phyloP scores from a whole-genome alignment of 169 alveolate species.

The Amoebophrya sp. region DNA sequence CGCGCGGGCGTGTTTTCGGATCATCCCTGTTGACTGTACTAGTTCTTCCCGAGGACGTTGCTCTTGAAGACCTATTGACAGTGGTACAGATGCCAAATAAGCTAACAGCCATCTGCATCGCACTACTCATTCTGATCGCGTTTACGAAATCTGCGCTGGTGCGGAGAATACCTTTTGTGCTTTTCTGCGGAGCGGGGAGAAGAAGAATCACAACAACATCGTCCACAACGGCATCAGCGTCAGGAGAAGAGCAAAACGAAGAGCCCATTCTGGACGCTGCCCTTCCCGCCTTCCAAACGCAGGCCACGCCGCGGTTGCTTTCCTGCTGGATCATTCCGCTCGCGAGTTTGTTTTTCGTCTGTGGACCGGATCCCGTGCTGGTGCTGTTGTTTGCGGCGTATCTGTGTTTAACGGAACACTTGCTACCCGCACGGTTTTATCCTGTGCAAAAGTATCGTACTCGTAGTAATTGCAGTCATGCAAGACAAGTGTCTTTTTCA shows the following conservation, averaged over 20 bases:
- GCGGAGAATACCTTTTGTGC: not conserved
- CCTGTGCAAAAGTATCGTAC: too few relatives aligned
- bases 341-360: not conserved
- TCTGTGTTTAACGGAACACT: not conserved
- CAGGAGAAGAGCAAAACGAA: not conserved
- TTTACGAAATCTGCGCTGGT: not conserved
- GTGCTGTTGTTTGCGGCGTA: not conserved
- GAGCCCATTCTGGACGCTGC: not conserved
- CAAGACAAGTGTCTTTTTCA: too few relatives aligned
- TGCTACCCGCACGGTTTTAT: too few relatives aligned
- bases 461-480: too few relatives aligned
- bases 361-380: not conserved
- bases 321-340: not conserved
- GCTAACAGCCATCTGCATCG: too few relatives aligned
- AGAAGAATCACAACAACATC: not conserved
- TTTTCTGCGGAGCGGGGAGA: not conserved
- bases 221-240: not conserved
- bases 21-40: too few relatives aligned
- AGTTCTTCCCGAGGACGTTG: too few relatives aligned
- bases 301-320: not conserved
- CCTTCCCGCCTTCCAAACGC: not conserved
- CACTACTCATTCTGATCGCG: not conserved
- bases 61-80: too few relatives aligned
- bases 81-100: too few relatives aligned
- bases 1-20: too few relatives aligned